Evolutionary conservation across 2,329 filamentous ascomycete species (phyloP).

Genomic region (Venturia aucupariae): DNA sequence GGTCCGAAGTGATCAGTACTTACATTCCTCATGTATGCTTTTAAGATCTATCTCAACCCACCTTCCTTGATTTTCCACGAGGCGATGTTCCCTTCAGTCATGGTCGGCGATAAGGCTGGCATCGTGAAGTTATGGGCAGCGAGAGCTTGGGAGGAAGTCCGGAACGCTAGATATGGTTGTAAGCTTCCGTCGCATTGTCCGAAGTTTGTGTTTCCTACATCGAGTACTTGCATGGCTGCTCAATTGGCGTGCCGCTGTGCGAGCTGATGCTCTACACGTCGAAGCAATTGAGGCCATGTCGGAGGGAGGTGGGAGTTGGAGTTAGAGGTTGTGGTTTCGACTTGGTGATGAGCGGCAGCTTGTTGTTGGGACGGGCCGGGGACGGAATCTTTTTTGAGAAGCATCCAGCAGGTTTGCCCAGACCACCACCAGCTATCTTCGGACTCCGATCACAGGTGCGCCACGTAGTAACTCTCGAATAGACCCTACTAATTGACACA

Average conservation of each 20-base stretch:
- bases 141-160: constrained; percentile 51
- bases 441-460: background rate
- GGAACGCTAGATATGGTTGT: constrained; percentile 46
- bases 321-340: background rate
- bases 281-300: constrained; percentile 58
- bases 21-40: constrained; percentile 10
- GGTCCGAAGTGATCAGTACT: constrained; percentile 17
- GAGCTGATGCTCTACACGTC: constrained; percentile 54
- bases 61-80: constrained; percentile 80
- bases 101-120: constrained; percentile 84
- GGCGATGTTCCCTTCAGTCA: constrained; percentile 87
- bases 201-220: constrained; percentile 40
- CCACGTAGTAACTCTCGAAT: background rate
- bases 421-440: background rate
- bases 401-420: background rate
- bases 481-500: background rate
- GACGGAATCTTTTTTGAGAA: constrained; percentile 1
- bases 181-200: constrained; percentile 15
- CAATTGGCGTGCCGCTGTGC: constrained; percentile 47
- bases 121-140: constrained; percentile 84
- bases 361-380: constrained; percentile 5
- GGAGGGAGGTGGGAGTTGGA: background rate
- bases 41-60: constrained; percentile 18
- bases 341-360: constrained; percentile 15
- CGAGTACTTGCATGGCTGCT: constrained; percentile 46